Evolutionary conservation across 2,329 filamentous ascomycete species (phyloP), one percentile per base, ranked within the genome.

Genomic region (Penicillium expansum): DNA sequence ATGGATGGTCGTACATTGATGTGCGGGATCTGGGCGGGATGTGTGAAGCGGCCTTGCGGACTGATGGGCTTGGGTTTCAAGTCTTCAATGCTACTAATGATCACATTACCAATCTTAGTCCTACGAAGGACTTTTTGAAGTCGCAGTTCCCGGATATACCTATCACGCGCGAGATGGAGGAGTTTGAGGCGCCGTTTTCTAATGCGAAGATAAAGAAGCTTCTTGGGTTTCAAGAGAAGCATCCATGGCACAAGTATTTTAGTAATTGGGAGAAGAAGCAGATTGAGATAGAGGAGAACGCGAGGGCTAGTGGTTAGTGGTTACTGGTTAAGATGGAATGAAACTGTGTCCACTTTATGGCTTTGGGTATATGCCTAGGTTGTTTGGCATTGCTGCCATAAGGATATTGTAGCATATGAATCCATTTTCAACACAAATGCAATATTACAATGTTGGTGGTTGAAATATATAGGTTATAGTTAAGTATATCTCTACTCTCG

Each of bases 1-100:
- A 87, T 66, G 84, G 82, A 0, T 87, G 84, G 84, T 81, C 77
- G 18, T 87, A 87, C 68, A 83, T 85, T 32, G 85, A 87, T 67
- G 82, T 82, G 0, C 70, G 84, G 4, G 85, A 87, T 65, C 68
- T 87, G 3, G 85, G 83, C 0, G 81, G 83, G 67, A 86, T 87
- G 57, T 86, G 82, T 65, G 74, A 85, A 59, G 65, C 82, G 5
- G 79, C 75, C 22, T 74, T 86, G 61, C 80, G 78, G 64, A 77
- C 78, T 24, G 20, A 30, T 64, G 83, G 81, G 0, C 63, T 86
- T 14, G 84, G 84, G 0, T 87, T 83, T 62, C 83, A 86, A 62
- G 73, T 86, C 0, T 86, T 86, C 70, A 86, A 87, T 64, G 84
- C 83, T 1, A 85, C 83, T 0, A 87, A 86, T 62, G 79, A 84